Evolutionary conservation across 1,284 basidiomycete species (phyloP), one percentile per base, ranked within the genome.

Genomic region (Trichosporon sp.): DNA sequence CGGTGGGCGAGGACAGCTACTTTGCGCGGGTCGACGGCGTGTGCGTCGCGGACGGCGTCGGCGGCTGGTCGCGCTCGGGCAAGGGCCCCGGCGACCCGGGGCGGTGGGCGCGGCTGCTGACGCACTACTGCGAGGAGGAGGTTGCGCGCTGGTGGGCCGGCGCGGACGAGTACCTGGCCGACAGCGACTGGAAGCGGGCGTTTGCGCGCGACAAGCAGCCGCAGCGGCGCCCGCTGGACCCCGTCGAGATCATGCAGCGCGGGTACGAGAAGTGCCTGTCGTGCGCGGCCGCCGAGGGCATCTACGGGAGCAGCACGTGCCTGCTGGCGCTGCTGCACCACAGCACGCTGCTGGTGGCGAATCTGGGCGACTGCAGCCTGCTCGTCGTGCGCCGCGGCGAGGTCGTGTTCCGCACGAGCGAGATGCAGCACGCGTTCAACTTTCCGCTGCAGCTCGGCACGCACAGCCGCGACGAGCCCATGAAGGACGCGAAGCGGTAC

Each of bases 371-470:
- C 80, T 96, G 93, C 78, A 90, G 91, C 86, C 89, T 92, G 25
- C 90, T 93, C 86, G 86, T 96, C 51, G 88, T 97, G 31, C 87
- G 93, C 6, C 87, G 87, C 3, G 90, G 91, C 15, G 86, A 89
- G 71, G 87, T 96, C 51, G 88, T 91, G 2, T 97, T 95, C 89
- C 87, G 94, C 51, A 92, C 90, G 60, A 88, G 92, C 67, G 95
- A 98, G 83, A 96, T 97, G 90, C 95, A 95, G 88, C 95, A 94
- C 87, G 84, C 91, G 78, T 96, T 97, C 85, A 98, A 98, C 81
- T 95, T 92, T 62, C 94, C 93, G 0, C 87, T 92, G 6, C 80
- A 81, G 66, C 87, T 97, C 1, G 92, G 93, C 1, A 93, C 94
- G 13, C 86, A 89, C 53, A 88, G 88, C 1, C 86, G 88, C 13